These are phyloP conservation scores for Xylaria sp. DNA, from an alignment of 2,329 filamentous ascomycete genomes.

Conservation along the genomic window DNA sequence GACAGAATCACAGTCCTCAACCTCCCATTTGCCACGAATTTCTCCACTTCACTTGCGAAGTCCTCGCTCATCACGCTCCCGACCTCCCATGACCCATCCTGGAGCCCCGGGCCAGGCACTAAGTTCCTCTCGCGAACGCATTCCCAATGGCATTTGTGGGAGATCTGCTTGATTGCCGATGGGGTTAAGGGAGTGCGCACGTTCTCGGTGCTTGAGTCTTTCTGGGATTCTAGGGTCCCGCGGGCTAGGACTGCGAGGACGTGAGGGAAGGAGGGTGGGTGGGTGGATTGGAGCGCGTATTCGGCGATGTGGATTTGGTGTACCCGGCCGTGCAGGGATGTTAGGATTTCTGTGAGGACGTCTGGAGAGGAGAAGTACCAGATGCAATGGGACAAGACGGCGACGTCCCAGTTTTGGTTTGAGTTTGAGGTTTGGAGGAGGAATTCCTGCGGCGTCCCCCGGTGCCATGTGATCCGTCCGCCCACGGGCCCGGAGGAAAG, in stretches of 20 bases:
- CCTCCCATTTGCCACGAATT: constrained; percentile 36
- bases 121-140: constrained; percentile 46
- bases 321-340: constrained; percentile 42
- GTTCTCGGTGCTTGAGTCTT: constrained; percentile 49
- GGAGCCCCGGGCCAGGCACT: constrained; percentile 30
- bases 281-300: constrained; percentile 50
- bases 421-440: constrained; percentile 36
- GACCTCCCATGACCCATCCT: constrained; percentile 16
- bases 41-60: constrained; percentile 39
- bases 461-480: constrained; percentile 50
- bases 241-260: constrained; percentile 57
- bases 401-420: constrained; percentile 47
- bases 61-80: constrained; percentile 1
- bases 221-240: constrained; percentile 50
- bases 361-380: constrained; percentile 57
- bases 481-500: constrained; percentile 50
- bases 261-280: constrained; percentile 51
- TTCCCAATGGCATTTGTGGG: constrained; percentile 45
- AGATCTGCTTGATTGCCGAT: constrained; percentile 45
- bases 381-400: constrained; percentile 56
- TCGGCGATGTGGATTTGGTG: constrained; percentile 52
- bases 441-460: constrained; percentile 45
- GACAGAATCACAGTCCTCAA: constrained; percentile 40
- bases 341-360: constrained; percentile 45
- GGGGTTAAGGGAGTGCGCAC: constrained; percentile 54